phyloP scores from a whole-genome alignment of 2,329 filamentous ascomycete species.

The Ophiocordyceps polyrhachis-furcata region DNA sequence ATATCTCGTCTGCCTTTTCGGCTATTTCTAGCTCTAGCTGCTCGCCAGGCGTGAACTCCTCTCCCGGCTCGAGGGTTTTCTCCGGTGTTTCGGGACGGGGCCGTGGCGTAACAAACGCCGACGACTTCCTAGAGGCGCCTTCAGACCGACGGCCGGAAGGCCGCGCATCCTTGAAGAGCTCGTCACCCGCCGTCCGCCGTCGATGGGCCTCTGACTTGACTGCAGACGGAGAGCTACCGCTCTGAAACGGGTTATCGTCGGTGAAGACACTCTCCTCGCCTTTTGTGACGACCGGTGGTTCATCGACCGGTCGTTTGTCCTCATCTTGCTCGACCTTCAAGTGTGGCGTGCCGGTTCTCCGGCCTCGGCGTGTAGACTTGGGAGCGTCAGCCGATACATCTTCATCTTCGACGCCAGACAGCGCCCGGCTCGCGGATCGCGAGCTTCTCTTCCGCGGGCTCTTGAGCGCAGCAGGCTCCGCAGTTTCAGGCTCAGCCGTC shows the following conservation, averaged over 20 bases:
- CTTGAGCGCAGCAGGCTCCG: constrained; percentile 14
- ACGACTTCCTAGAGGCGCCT: constrained; percentile 28
- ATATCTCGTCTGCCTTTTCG: constrained; percentile 31
- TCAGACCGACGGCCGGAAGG: constrained; percentile 27
- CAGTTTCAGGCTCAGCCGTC: constrained; percentile 28
- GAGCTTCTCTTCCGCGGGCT: constrained; percentile 36
- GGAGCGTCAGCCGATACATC: constrained; percentile 17
- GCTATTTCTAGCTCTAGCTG: constrained; percentile 63
- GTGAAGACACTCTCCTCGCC: constrained; percentile 47
- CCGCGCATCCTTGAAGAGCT: constrained; percentile 22
- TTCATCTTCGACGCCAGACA: constrained; percentile 27
- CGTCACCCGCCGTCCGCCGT: constrained; percentile 26
- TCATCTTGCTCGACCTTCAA: constrained; percentile 36
- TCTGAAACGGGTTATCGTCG: constrained; percentile 84
- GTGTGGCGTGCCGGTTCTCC: constrained; percentile 31
- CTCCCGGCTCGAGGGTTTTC: constrained; percentile 43
- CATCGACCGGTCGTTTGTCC: constrained; percentile 12
- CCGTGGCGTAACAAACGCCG: constrained; percentile 33
- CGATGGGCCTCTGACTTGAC: constrained; percentile 29
- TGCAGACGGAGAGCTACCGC: constrained; percentile 50
- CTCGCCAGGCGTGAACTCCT: constrained; percentile 89
- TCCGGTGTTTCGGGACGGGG: constrained; percentile 16
- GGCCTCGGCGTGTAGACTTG: constrained; percentile 28
- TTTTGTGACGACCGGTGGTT: constrained; percentile 14
- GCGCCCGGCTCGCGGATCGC: constrained; percentile 34